Conservation (phyloP, 495 filamentous ascomycete genomes). For the Daldinia decipiens region DNA sequence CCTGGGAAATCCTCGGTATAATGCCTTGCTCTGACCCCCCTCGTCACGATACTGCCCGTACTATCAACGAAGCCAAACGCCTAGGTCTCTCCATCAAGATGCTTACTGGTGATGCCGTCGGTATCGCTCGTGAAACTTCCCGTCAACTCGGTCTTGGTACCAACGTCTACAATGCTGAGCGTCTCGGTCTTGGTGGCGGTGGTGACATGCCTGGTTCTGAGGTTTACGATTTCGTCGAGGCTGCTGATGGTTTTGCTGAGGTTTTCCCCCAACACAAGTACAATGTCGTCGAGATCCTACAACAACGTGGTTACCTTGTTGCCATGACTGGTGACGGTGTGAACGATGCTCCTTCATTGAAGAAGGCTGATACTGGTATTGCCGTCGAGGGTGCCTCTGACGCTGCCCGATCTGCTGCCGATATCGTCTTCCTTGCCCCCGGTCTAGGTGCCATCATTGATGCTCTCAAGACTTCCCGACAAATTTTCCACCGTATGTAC, state of each 20-base stretch:
- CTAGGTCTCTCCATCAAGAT: slow-evolving; percentile 94
- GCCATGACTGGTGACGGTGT: slow-evolving; percentile 99
- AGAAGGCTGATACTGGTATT: slow-evolving; percentile 95
- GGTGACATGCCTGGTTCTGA: slow-evolving; percentile 93
- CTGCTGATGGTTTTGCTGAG: slow-evolving; percentile 93
- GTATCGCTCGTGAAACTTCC: slow-evolving; percentile 90
- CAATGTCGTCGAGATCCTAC: slow-evolving; percentile 95
- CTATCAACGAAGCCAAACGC: slow-evolving; percentile 86
- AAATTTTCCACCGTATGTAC: slow-evolving; percentile 98
- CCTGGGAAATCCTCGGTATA: slow-evolving; percentile 93
- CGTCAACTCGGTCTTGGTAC: slow-evolving; percentile 90
- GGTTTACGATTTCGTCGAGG: slow-evolving; percentile 94
- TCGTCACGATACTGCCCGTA: slow-evolving; percentile 89
- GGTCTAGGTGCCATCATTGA: slow-evolving; percentile 94
- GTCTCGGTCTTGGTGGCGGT: slow-evolving; percentile 81
- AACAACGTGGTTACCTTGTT: slow-evolving; percentile 94
- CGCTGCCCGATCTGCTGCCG: slow-evolving; percentile 89
- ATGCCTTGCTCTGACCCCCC: slow-evolving; percentile 94
- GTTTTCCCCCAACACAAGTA: slow-evolving; percentile 99
- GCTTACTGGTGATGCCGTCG: slow-evolving; percentile 95
- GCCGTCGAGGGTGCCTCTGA: slow-evolving; percentile 94
- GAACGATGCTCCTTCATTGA: slow-evolving; percentile 94
- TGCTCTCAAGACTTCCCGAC: slow-evolving; percentile 90
- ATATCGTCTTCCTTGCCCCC: slow-evolving; percentile 92
- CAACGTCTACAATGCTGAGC: slow-evolving; percentile 93